phyloP scores from a whole-genome alignment of 768 basidiomycete species.

The Pulveroboletus sp. region DNA sequence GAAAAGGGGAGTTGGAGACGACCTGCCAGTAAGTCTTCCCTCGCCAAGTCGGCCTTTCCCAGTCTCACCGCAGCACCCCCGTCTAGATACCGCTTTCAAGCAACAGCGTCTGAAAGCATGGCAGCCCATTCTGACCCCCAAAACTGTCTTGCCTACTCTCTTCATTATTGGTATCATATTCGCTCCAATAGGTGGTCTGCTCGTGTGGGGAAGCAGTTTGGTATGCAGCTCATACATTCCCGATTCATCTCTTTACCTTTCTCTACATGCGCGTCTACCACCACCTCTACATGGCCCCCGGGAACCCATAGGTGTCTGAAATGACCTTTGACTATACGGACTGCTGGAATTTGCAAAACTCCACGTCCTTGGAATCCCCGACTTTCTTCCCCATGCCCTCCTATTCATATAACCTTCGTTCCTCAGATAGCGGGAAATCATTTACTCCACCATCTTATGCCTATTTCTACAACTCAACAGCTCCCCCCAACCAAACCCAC shows the following conservation, averaged over 20 bases:
- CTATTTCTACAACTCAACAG: slow-evolving; percentile 54
- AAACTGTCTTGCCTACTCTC: slow-evolving; percentile 94
- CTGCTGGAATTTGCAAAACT: slow-evolving; percentile 64
- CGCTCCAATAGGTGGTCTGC: slow-evolving; percentile 91
- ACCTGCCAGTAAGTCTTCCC: slow-evolving; percentile 68
- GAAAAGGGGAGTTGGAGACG: slow-evolving; percentile 81
- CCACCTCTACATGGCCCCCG: background rate
- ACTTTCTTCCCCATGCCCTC: slow-evolving; percentile 55
- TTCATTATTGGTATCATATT: slow-evolving; percentile 95
- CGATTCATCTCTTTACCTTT: slow-evolving; percentile 15
- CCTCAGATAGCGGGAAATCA: slow-evolving; percentile 50
- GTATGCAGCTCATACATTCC: slow-evolving; percentile 37
- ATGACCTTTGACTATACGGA: slow-evolving; percentile 95
- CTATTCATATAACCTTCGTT: slow-evolving; percentile 62
- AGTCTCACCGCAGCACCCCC: slow-evolving; percentile 13
- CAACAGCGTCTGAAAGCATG: slow-evolving; percentile 99
- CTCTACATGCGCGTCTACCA: background rate
- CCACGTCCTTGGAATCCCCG: slow-evolving; percentile 31
- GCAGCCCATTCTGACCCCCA: slow-evolving; percentile 99
- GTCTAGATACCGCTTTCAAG: slow-evolving; percentile 93
- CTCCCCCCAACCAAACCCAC: slow-evolving; percentile 42
- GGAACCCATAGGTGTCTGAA: slow-evolving; percentile 68
- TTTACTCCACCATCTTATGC: slow-evolving; percentile 66
- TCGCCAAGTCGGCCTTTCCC: slow-evolving; percentile 3
- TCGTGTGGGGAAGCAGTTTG: slow-evolving; percentile 85